phyloP scores from a whole-genome alignment of 306 rosid species.

The Oxytropis ochrocephala region DNA sequence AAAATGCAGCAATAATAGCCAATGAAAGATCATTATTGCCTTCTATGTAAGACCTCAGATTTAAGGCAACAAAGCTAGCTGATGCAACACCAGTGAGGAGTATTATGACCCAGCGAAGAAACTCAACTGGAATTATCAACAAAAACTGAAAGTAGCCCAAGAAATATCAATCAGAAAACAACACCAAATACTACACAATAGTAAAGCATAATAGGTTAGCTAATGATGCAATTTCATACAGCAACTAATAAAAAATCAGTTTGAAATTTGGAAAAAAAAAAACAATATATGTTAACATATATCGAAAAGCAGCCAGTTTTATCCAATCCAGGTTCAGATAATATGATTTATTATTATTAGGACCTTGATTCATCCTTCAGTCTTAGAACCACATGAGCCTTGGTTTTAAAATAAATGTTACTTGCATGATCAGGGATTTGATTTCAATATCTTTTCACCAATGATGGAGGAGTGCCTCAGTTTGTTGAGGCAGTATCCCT shows the following conservation, averaged over 20 bases:
- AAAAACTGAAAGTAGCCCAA: constrained; percentile 85
- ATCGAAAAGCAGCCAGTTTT: constrained; percentile 6
- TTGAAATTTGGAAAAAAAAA: neutral
- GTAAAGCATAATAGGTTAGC: neutral
- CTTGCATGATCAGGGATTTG: neutral
- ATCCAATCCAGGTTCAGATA: neutral
- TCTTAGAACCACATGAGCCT: neutral
- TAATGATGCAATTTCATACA: neutral
- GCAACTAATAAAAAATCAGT: neutral
- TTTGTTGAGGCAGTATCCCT: neutral
- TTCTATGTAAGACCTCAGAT: constrained; percentile 53
- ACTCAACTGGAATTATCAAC: constrained; percentile 78
- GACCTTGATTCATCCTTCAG: neutral
- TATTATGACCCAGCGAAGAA: constrained; percentile 76
- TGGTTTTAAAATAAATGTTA: constrained; percentile 2
- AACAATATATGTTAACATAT: neutral
- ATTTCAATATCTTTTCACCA: neutral
- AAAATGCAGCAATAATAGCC: constrained; percentile 60
- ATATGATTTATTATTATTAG: neutral
- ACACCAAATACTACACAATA: no score
- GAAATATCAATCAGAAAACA: no score
- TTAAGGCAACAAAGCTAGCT: constrained; percentile 76
- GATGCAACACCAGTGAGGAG: constrained; percentile 65
- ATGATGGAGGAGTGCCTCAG: constrained; percentile 7
- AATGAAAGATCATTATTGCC: constrained; percentile 53